Conservation (phyloP, 768 basidiomycete species). For the Lactarius trivialis region DNA sequence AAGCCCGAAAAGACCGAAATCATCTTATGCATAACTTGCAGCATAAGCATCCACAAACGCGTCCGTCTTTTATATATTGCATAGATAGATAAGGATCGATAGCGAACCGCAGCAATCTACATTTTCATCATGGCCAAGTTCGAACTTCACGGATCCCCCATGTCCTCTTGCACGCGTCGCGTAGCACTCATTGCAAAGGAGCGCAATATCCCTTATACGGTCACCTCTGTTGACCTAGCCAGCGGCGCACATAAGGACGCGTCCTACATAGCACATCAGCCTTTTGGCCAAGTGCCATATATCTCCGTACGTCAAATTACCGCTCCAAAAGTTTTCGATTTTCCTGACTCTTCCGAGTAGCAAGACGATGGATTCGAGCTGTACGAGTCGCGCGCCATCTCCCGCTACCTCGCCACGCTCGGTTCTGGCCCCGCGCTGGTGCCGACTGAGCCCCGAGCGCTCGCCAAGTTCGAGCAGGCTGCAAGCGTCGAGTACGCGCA, state of each 20-base stretch:
- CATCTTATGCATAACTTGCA: no score
- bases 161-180: slow-evolving; percentile 7
- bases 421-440: slow-evolving; percentile 25
- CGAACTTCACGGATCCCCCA: neutral
- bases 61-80: no score
- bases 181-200: slow-evolving; percentile 14
- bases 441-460: slow-evolving; percentile 23
- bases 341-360: neutral
- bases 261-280: slow-evolving; percentile 1
- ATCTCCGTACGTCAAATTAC: neutral
- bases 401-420: slow-evolving; percentile 24
- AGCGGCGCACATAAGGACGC: slow-evolving; percentile 4
- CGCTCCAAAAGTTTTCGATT: neutral
- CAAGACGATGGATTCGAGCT: slow-evolving; percentile 29
- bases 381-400: slow-evolving; percentile 28
- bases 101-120: no score
- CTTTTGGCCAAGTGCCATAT: slow-evolving; percentile 19
- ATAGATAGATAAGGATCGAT: no score
- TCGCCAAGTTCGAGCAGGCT: slow-evolving; percentile 28
- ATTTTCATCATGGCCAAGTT: neutral
- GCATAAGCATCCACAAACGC: no score
- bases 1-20: no score
- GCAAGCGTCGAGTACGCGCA: slow-evolving; percentile 26
- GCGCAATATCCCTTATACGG: neutral
- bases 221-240: neutral